Percentiles rank a stretch among this genome's conserved stretches.
Conservation (phyloP, 345 rosid species). For the Eutrema japonicum region DNA sequence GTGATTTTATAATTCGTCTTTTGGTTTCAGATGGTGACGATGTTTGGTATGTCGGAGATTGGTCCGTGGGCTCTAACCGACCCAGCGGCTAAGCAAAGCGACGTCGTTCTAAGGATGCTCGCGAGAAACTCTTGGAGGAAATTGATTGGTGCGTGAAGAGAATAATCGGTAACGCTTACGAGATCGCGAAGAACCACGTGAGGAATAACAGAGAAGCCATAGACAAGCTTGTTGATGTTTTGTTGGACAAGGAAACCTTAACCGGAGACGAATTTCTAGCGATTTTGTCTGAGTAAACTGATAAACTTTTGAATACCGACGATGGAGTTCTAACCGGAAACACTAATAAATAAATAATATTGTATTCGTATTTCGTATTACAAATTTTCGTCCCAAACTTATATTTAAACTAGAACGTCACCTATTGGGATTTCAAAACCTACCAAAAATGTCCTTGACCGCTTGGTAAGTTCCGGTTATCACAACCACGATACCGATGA, state of each 20-base stretch:
- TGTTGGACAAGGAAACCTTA: constrained; percentile 73
- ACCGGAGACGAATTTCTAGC: constrained; percentile 70
- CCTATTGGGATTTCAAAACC: constrained; percentile 21
- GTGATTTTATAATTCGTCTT: not conserved
- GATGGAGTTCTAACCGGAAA: constrained; percentile 25
- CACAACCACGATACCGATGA: constrained; percentile 45
- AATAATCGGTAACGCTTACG: constrained; percentile 57
- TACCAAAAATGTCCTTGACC: constrained; percentile 45
- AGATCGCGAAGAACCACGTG: constrained; percentile 59
- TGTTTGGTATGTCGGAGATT: constrained; percentile 75
- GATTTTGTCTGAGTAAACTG: constrained; percentile 57
- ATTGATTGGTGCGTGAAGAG: constrained; percentile 57
- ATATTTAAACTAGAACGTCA: not conserved
- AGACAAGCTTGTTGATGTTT: constrained; percentile 71
- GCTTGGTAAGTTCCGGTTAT: constrained; percentile 61
- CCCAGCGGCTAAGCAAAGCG: constrained; percentile 57
- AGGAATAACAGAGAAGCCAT: constrained; percentile 68
- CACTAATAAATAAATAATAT: not conserved
- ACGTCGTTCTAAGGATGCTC: constrained; percentile 66
- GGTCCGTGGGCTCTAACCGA: constrained; percentile 74
- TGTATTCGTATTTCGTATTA: not conserved
- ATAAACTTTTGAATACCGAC: constrained; percentile 27
- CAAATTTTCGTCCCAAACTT: constrained; percentile 6
- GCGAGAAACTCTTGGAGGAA: constrained; percentile 61
- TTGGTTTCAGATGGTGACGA: constrained; percentile 68